Evolutionary conservation across 176 grass and related monocot genomes (phyloP), one percentile per base, ranked within the genome.

Genomic region (Pontederia crassipes): DNA sequence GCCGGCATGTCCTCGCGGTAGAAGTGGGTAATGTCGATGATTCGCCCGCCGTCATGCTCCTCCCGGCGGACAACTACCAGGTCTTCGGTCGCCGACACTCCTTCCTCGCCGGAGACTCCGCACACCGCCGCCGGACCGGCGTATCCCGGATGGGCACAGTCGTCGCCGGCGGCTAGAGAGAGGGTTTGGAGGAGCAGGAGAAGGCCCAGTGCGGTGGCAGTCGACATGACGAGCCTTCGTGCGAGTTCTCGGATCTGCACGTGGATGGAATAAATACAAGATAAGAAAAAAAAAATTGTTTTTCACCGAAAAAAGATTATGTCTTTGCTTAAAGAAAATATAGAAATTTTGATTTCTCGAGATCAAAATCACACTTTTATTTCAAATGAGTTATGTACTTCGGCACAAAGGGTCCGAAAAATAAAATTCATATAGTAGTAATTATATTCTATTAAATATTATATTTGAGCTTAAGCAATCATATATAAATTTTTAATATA

Each of bases 1-100:
- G 55, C 54, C 46, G 90, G 90, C 75, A 84, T 75, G 13, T 85
- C 82, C 8, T 76, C 68, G 8, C 68, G 64, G 80, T 86, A 86
- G 48, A 77, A 82, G 68, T 95, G 90, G 45, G 82, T 95, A 58
- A 89, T 95, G 72, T 95, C 86, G 40, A 95, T 12, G 78, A 95
- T 86, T 57, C 77, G 50, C 46, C 80, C 73, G 40, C 77, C 74
- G 73, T 71, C 85, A 74, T 81, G 60, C 81, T 84, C 85, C 73
- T 77, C 80, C 47, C 29, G 14, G 12, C 58, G 58, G 27, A 73
- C 52, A 6, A 56, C 52, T 28, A 46, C 52, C 52, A 55, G 29
- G 2, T 68, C 66, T 40, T 40, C 32, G 32, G 32, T 40, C 32
- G 32, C 32, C 32, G 32, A 40, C 0, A 40, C 32, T 52, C 14